Evolutionary conservation across 192 early-diverging fungal species (phyloP), one percentile per base, ranked within the genome.

Genomic region (Radiomyces spectabilis): DNA sequence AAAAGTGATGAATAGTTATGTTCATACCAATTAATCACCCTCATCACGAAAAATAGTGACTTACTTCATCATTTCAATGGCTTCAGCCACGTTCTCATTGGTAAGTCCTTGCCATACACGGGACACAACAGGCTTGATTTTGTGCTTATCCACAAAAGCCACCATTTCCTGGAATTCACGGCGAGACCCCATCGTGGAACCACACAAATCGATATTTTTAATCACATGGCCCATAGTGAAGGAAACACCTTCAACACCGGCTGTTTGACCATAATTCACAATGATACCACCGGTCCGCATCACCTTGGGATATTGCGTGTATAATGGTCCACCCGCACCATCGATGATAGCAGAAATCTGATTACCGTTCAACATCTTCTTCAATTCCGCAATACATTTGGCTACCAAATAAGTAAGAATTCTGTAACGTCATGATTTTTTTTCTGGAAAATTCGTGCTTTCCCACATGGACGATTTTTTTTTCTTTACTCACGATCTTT

Each of bases 171-270:
- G 35, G 41, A 86, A 88, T 48, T 88, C 85, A 1, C 35, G 41
- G 15, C 78, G 70, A 13, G 65, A 79, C 34, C 86, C 86, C 80
- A 87, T 85, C 9, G 79, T 82, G 26, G 70, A 67, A 34, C 85
- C 85, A 15, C 63, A 49, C 24, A 88, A 40, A 2, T 84, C 74
- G 46, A 84, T 71, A 34, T 88, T 80, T 54, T 85, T 82, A 33
- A 88, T 27, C 4, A 77, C 62, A 51, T 69, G 31, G 8, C 38
- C 19, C 68, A 87, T 73, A 7, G 72, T 53, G 53, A 75, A 66
- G 4, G 51, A 53, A 16, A 74, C 61, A 29, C 59, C 64, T 33
- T 67, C 61, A 16, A 61, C 61, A 37, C 29, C 21, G 3, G 75
- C 71, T 2, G 79, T 81, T 42, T 82, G 76, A 19, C 86, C 86